Evolutionary conservation across 106 monocot species (phyloP), one percentile per base, ranked within the genome.

Genomic region (Acorus gramineus): DNA sequence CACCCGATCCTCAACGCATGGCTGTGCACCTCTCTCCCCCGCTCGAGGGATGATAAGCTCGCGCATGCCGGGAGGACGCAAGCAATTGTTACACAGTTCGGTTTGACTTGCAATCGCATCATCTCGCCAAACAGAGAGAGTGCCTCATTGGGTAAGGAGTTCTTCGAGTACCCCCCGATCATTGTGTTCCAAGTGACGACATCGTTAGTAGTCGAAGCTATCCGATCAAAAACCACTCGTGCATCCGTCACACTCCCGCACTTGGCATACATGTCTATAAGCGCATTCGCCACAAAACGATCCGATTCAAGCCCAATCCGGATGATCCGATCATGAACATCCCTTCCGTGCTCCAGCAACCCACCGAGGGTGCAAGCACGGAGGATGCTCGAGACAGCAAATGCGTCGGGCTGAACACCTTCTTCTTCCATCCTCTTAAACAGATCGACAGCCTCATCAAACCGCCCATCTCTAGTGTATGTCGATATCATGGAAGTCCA

Each of bases 401-500:
- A 80, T 42, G 64, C 42, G 64, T 87, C 86, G 11, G 81, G 79
- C 62, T 58, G 62, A 6, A 75, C 46, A 53, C 79, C 86, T 71
- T 79, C 72, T 50, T 42, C 59, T 71, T 80, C 81, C 86, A 92
- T 87, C 60, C 64, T 53, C 62, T 14, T 56, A 73, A 92, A 79
- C 61, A 84, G 71, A 6, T 48, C 60, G 46, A 86, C 75, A 52
- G 84, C 86, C 74, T 76, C 79, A 56, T 79, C 74, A 64, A 71
- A 79, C n/a, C 14, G 58, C 48, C 65, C 81, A 68, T 66, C 73
- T 44, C 65, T 55, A 14, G 66, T 73, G 60, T 78, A 84, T 8
- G 66, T 78, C 4, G 78, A 67, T 47, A 86, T 81, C 84, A 91
- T 86, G 2, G 86, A 58, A 76, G 91, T 86, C 81, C 83, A 91